A percentile compares a stretch with the other conserved stretches of the same genome.
phyloP scores from a whole-genome alignment of 768 basidiomycete species.

The Leccinum imitatum region DNA sequence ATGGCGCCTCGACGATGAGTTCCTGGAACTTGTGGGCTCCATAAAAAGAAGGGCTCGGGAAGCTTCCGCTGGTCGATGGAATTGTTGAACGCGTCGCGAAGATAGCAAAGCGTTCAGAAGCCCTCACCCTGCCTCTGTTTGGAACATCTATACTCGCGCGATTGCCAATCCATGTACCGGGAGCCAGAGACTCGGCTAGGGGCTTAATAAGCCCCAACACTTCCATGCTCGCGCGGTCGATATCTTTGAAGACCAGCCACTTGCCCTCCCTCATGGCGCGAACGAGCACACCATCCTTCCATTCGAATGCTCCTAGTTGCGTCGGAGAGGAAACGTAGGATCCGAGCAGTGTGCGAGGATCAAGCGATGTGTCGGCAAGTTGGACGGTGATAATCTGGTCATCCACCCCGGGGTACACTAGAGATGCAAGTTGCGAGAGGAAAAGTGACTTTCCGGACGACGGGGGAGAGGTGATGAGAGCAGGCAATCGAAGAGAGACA shows the following conservation, averaged over 20 bases:
- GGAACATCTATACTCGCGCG: slow-evolving; percentile 70
- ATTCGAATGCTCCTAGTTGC: slow-evolving; percentile 87
- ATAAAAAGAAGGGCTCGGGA: slow-evolving; percentile 69
- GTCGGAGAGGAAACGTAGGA: slow-evolving; percentile 88
- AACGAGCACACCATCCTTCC: slow-evolving; percentile 92
- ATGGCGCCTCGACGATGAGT: slow-evolving; percentile 60
- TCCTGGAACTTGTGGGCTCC: slow-evolving; percentile 85
- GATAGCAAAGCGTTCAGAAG: slow-evolving; percentile 76
- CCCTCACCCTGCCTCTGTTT: slow-evolving; percentile 69
- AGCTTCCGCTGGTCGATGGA: slow-evolving; percentile 45
- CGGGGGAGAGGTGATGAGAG: slow-evolving; percentile 79
- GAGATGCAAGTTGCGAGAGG: slow-evolving; percentile 70
- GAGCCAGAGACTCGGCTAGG: slow-evolving; percentile 69
- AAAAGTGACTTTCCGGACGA: slow-evolving; percentile 88
- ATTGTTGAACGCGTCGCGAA: slow-evolving; percentile 83
- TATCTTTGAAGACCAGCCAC: slow-evolving; percentile 92
- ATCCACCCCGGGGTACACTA: slow-evolving; percentile 55
- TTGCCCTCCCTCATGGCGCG: slow-evolving; percentile 86
- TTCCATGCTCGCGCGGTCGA: slow-evolving; percentile 88
- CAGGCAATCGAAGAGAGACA: slow-evolving; percentile 68
- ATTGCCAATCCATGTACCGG: slow-evolving; percentile 74
- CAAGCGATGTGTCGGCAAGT: slow-evolving; percentile 92
- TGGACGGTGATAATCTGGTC: slow-evolving; percentile 84
- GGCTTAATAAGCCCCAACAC: slow-evolving; percentile 86
- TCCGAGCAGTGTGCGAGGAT: slow-evolving; percentile 89